Conservation (phyloP, 371 early-diverging fungal genomes). For the Lichtheimia corymbifera region DNA sequence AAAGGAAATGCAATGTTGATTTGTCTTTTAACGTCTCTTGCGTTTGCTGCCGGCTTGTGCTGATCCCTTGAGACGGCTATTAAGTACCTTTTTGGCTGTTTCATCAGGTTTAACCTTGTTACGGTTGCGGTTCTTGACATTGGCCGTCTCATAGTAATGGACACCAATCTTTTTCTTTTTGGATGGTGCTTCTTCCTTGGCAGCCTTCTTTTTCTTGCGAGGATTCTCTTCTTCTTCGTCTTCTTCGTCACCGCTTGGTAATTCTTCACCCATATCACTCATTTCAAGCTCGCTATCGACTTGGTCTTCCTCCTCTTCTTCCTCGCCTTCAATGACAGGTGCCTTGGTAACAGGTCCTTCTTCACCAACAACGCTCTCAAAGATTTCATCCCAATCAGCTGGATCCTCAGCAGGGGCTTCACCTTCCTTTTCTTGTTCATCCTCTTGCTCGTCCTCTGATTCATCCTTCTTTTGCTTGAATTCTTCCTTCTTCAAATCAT, state of each 20-base stretch:
- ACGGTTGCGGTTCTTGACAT: slow-evolving; percentile 91
- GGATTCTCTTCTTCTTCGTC: slow-evolving; percentile 38
- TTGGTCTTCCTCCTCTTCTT: slow-evolving; percentile 45
- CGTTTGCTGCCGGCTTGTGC: slow-evolving; percentile 34
- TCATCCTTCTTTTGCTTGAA: slow-evolving; percentile 50
- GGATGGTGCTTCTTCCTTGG: slow-evolving; percentile 26
- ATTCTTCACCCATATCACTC: slow-evolving; percentile 47
- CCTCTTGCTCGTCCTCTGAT: slow-evolving; percentile 42
- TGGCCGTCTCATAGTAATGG: slow-evolving; percentile 88
- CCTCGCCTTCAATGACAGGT: slow-evolving; percentile 29
- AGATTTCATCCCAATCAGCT: slow-evolving; percentile 89
- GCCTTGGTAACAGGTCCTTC: slow-evolving; percentile 49
- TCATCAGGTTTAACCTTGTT: slow-evolving; percentile 76
- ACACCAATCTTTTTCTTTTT: slow-evolving; percentile 57
- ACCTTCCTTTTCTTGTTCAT: slow-evolving; percentile 46
- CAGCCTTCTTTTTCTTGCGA: slow-evolving; percentile 29
- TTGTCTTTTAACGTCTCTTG: slow-evolving; percentile 31
- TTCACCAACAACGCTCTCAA: slow-evolving; percentile 79
- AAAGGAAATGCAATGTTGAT: slow-evolving; percentile 8
- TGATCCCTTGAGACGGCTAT: slow-evolving; percentile 46
- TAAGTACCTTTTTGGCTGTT: slow-evolving; percentile 40
- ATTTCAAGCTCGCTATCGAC: slow-evolving; percentile 62
- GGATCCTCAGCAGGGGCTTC: slow-evolving; percentile 44
- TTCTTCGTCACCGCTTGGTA: slow-evolving; percentile 32
- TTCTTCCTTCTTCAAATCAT: slow-evolving; percentile 71